Conservation (phyloP, 1,284 basidiomycete species). For the Pyrrhoderma noxium region DNA sequence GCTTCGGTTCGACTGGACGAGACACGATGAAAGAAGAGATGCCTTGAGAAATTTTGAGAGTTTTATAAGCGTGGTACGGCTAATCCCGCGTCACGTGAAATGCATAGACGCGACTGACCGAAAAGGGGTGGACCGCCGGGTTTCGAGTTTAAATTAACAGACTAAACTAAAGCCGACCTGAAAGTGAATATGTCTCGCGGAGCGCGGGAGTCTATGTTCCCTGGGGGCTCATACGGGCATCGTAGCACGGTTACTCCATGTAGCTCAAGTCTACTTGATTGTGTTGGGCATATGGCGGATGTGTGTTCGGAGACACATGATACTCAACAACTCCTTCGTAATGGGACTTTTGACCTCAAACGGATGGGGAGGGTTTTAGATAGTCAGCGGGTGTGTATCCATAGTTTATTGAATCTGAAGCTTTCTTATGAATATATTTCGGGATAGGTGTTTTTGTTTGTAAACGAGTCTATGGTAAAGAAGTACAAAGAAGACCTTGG, state of each 20-base stretch:
- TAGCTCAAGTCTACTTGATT: constrained; percentile 62
- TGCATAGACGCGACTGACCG: not conserved
- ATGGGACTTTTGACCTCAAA: constrained; percentile 61
- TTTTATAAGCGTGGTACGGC: constrained; percentile 12
- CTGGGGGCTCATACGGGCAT: constrained; percentile 24
- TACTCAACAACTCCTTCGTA: constrained; percentile 58
- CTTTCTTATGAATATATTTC: not conserved
- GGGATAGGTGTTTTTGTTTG: constrained; percentile 57
- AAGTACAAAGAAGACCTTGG: constrained; percentile 64
- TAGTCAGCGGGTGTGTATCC: constrained; percentile 47
- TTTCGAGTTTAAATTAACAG: not conserved
- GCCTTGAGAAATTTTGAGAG: constrained; percentile 5
- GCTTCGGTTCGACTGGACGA: constrained; percentile 14
- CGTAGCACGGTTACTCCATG: constrained; percentile 57
- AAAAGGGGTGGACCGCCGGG: not conserved
- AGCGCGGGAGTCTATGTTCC: constrained; percentile 15
- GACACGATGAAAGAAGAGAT: constrained; percentile 15
- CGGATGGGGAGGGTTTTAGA: constrained; percentile 59
- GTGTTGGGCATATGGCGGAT: constrained; percentile 65
- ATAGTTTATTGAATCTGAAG: constrained; percentile 1
- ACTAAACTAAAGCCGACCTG: not conserved
- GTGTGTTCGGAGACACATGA: constrained; percentile 70
- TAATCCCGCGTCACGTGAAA: constrained; percentile 5
- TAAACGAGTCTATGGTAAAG: constrained; percentile 60
- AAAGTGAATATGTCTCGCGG: constrained; percentile 14